Evolutionary conservation across 2,329 filamentous ascomycete genomes (phyloP), one percentile per base, ranked within the genome.

Genomic region (Exophiala viscosa): DNA sequence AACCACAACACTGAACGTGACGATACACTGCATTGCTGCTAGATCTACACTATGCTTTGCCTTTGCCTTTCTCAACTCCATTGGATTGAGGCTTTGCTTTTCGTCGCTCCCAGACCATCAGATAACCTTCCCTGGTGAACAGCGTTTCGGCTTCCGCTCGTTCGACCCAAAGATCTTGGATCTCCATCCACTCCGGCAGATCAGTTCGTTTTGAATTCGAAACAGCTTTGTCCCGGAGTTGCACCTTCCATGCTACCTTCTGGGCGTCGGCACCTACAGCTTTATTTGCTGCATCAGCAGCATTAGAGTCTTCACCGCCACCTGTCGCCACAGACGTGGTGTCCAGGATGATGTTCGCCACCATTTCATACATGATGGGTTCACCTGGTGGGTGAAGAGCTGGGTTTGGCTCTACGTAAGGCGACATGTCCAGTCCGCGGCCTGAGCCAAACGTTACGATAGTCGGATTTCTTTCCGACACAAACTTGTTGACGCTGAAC

Each of bases 401-500:
- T 0, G 89, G 87, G 65, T 91, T 89, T 0, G 92, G 91, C 72
- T 97, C 90, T 10, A 96, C 90, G 65, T 93, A 97, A 0, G 91
- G 90, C 4, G 85, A 80, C 76, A 96, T 85, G 68, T 99, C 90
- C 7, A 99, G 82, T 38, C 86, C 83, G 66, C 86, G 81, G 3
- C 89, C 82, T 5, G 89, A 86, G 59, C 92, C 89, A 70, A 97
- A 99, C 0, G 92, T 97, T 59, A 99, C 93, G 65, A 99, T 99
- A 8, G 93, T 99, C 1, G 92, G 93, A 69, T 99, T 99, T 45
- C 93, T 87, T 73, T 97, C 92, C 2, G 87, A 83, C 15, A 99
- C 88, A 66, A 99, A 99, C 69, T 96, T 96, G 76, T 99, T 99
- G 61, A 87, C 85, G 62, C 86, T 89, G 78, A 99, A 99, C 62